A percentile compares a stretch with the other conserved stretches of the same genome.
These are phyloP conservation scores for Polyporus arcularius DNA, from an alignment of 768 basidiomycete species.

Conservation along the genomic window DNA sequence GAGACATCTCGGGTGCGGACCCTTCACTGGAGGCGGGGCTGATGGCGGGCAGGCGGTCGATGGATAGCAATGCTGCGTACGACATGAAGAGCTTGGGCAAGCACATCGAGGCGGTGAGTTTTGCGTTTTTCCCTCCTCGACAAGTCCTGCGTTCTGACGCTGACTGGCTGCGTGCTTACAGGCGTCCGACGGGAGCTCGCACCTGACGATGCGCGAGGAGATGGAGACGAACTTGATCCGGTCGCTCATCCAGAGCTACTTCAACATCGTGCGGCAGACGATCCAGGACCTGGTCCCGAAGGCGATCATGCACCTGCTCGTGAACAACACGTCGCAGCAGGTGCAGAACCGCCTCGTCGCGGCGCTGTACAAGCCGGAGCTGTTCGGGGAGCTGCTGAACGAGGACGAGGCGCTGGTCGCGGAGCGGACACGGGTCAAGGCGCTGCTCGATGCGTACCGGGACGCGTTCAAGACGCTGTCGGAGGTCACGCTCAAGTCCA, in stretches of 20 bases:
- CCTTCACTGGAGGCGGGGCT: constrained; percentile 54
- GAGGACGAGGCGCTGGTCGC: constrained; percentile 96
- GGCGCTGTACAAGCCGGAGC: constrained; percentile 88
- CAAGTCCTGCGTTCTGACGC: neutral
- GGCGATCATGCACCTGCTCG: constrained; percentile 97
- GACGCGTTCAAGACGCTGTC: constrained; percentile 88
- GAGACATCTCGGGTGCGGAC: constrained; percentile 64
- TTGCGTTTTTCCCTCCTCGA: neutral
- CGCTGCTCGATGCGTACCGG: constrained; percentile 93
- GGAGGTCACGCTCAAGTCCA: constrained; percentile 76
- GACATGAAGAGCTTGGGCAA: constrained; percentile 99
- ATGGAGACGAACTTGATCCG: constrained; percentile 97
- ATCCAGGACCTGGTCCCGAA: constrained; percentile 98
- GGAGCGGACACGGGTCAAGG: constrained; percentile 92
- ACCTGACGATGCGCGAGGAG: constrained; percentile 82
- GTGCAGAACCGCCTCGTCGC: constrained; percentile 97
- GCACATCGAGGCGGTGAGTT: constrained; percentile 94
- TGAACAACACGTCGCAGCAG: constrained; percentile 94
- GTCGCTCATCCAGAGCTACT: constrained; percentile 93
- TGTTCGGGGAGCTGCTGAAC: constrained; percentile 88
- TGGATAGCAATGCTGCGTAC: constrained; percentile 84
- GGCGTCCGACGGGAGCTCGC: constrained; percentile 61
- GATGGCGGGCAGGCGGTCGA: constrained; percentile 62
- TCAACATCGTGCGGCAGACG: constrained; percentile 92
- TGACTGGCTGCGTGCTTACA: constrained; percentile 12